Conservation (phyloP, 2,329 filamentous ascomycete genomes). For the Aspergillus terreus region DNA sequence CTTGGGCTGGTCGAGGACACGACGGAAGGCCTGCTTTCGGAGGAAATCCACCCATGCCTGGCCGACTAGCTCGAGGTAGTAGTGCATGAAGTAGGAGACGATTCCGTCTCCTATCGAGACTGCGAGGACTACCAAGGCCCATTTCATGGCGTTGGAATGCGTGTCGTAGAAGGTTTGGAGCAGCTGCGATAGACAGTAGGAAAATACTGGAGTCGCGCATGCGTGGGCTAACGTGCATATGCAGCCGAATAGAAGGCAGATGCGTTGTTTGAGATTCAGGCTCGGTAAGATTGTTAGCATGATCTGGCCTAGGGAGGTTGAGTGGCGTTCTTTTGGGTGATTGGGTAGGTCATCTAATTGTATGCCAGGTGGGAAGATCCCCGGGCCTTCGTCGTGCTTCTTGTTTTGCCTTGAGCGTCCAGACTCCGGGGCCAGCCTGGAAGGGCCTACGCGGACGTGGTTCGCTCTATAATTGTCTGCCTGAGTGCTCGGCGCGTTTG, state of each 20-base stretch:
- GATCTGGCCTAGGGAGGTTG: conserved; percentile 49
- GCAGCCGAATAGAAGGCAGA: conserved; percentile 58
- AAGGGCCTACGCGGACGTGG: no score
- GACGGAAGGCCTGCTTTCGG: conserved; percentile 63
- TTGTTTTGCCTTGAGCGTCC: no score
- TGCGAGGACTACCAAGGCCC: conserved; percentile 66
- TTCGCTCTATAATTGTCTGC: background rate
- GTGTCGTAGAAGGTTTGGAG: conserved; percentile 64
- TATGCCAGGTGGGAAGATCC: no score
- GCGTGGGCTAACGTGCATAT: conserved; percentile 62
- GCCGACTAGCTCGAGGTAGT: conserved; percentile 66
- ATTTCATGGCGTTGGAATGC: conserved; percentile 52
- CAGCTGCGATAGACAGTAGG: conserved; percentile 70
- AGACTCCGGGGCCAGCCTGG: no score
- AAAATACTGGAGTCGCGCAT: conserved; percentile 68
- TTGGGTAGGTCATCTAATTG: no score
- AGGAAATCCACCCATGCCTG: conserved; percentile 75
- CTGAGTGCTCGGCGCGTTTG: background rate
- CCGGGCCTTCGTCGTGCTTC: no score
- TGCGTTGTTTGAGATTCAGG: conserved; percentile 50
- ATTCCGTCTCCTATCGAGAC: conserved; percentile 65
- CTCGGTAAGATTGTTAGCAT: conserved; percentile 68
- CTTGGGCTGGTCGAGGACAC: conserved; percentile 71
- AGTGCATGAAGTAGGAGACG: conserved; percentile 64
- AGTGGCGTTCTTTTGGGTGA: conserved; percentile 1